A percentile compares a stretch with the other conserved stretches of the same genome.
phyloP scores from a whole-genome alignment of 2,329 filamentous ascomycete genomes.

The Cytospora paraplurivora region DNA sequence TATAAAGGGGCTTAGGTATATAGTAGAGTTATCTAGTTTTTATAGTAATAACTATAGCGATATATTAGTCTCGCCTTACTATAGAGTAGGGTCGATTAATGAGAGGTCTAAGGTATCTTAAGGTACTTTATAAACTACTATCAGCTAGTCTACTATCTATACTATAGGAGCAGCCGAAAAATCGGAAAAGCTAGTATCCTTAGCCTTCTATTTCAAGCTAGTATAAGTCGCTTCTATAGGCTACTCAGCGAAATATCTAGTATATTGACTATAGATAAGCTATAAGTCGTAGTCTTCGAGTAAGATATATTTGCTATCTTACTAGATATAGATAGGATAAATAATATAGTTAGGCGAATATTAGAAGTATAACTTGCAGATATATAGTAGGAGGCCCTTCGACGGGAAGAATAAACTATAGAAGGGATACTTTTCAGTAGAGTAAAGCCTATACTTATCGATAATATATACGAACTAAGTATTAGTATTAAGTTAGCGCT shows the following conservation, averaged over 20 bases:
- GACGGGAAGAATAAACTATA: neutral
- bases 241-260: neutral
- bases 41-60: neutral
- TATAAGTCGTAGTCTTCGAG: neutral
- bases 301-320: too few relatives aligned
- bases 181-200: neutral
- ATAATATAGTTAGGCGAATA: neutral
- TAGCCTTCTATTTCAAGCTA: neutral
- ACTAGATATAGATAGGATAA: neutral
- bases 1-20: neutral
- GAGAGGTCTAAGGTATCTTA: neutral
- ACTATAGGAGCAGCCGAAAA: neutral
- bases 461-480: neutral
- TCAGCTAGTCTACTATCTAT: too few relatives aligned
- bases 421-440: neutral
- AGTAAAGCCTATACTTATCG: neutral
- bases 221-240: neutral
- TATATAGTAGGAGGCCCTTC: neutral
- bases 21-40: neutral
- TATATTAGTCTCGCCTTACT: neutral
- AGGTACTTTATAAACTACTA: neutral
- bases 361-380: neutral
- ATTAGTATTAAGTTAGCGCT: neutral
- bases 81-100: neutral
- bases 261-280: neutral